Evolutionary conservation across 1,139 yeast species (phyloP), one percentile per base, ranked within the genome.

Genomic region (Arxiozyma bovina): DNA sequence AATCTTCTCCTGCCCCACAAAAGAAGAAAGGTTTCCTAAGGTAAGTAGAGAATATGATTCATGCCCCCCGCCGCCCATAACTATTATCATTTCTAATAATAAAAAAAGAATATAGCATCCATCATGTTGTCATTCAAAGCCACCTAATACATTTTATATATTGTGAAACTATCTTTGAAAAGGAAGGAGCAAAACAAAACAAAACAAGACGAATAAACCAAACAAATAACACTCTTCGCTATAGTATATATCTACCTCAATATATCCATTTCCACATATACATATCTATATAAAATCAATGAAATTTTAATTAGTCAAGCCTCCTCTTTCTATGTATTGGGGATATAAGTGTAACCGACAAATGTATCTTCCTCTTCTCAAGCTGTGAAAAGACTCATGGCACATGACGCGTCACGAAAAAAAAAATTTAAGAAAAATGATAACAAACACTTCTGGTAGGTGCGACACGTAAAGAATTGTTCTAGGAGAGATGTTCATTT

Each of bases 21-120:
- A 81, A 81, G 71, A 73, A 81, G 56, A 81, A 81, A 69, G 86
- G 86, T 18, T 81, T 81, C 73, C 73, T 81, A 63, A 83, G 85
- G 73, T 80, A 68, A 60, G 12, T 18, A 27, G 18, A 27, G 11
- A 27, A 27, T 27, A 27, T 27, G 2, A 27, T 27, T 27, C 30
- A 27, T 8, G 8, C 25, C 6, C 6, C 4, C 25, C 6, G 6
- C 25, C 6, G 6, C 25, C 25, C 6, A 23, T 6, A 4, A 23
- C 25, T 23, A 23, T 6, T 6, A 23, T 6, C 25, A 23, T 6
- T 6, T 4, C 25, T 30, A 30, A 30, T 11, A 30, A 30, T 30
- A 30, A 34, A 34, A 34, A 34, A 12, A 12, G 12, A 12, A 34
- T 2, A 34, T 3, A 15, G 40, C 17, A 34, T 15, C 17, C 6